A percentile compares a stretch with the other conserved stretches of the same genome.
Evolutionary conservation across 495 filamentous ascomycete genomes (phyloP).

Genomic region (Amorphotheca resinae): DNA sequence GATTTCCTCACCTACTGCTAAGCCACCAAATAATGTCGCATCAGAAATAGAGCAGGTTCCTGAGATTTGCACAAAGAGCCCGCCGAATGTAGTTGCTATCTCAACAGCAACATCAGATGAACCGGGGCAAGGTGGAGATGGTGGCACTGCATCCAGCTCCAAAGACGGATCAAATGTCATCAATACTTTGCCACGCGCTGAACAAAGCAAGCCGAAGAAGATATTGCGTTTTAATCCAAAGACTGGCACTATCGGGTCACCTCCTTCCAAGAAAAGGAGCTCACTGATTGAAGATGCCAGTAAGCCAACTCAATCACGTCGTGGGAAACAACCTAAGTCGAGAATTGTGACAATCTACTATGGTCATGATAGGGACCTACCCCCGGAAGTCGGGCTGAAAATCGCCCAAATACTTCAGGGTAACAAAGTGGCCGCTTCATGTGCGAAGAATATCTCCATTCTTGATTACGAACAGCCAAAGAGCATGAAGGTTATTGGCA

Average conservation of each 20-base stretch:
- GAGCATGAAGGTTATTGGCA: background rate
- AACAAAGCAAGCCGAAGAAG: conserved; percentile 35
- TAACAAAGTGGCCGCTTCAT: conserved; percentile 1
- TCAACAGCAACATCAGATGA: too few species aligned
- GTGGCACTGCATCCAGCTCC: too few species aligned
- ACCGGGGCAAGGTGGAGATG: too few species aligned
- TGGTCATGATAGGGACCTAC: conserved; percentile 2
- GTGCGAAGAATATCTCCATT: conserved; percentile 6
- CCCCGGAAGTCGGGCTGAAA: conserved; percentile 27
- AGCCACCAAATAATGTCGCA: too few species aligned
- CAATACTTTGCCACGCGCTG: too few species aligned
- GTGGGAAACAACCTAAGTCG: conserved; percentile 11
- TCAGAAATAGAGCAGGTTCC: too few species aligned
- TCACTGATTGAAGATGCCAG: background rate
- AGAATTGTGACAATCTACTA: conserved; percentile 14
- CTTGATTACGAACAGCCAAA: conserved; percentile 9
- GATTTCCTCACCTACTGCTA: too few species aligned
- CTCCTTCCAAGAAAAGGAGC: conserved; percentile 23
- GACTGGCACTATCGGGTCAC: conserved; percentile 44
- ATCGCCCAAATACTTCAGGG: conserved; percentile 29
- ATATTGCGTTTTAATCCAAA: conserved; percentile 34
- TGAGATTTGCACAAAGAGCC: too few species aligned
- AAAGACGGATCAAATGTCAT: too few species aligned
- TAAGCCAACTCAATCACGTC: background rate
- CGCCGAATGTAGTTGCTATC: too few species aligned